phyloP scores from a whole-genome alignment of 2,329 filamentous ascomycete genomes.

The Metarhizium guizhouense region DNA sequence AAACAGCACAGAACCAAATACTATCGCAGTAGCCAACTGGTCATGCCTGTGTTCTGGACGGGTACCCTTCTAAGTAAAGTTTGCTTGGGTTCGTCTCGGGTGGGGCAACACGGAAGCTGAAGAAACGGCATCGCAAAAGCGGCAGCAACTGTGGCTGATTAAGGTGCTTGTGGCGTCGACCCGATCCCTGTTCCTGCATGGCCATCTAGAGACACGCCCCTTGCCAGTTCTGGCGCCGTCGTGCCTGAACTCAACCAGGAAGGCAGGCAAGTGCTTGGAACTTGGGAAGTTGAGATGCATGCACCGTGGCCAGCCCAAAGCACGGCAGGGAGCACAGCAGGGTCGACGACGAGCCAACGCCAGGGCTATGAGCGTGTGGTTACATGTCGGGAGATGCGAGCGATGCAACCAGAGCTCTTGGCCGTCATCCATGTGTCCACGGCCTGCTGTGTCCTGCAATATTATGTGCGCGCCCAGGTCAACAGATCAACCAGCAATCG shows the following conservation, averaged over 20 bases:
- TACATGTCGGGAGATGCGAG: no score
- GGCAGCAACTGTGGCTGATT: conserved; percentile 2
- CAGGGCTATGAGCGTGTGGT: background rate
- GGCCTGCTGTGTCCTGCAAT: background rate
- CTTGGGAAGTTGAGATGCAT: background rate
- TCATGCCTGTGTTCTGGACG: no score
- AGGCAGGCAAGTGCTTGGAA: background rate
- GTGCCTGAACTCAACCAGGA: background rate
- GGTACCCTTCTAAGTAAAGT: no score
- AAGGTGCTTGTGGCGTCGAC: no score
- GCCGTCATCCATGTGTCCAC: background rate
- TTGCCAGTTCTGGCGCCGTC: background rate
- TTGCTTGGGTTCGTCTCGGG: no score
- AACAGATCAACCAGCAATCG: background rate
- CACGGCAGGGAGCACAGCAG: background rate
- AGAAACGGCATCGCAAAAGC: background rate
- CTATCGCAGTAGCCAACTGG: no score
- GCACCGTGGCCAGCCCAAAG: background rate
- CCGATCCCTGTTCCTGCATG: conserved; percentile 1
- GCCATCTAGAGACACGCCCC: background rate
- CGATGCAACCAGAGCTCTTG: no score
- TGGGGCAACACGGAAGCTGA: background rate
- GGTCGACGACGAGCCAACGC: background rate
- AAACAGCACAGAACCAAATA: no score
- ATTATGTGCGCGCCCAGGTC: background rate